A percentile compares a stretch with the other conserved stretches of the same genome.
Conservation (phyloP, 441 rosid genomes). For the Aquilaria agallochum region DNA sequence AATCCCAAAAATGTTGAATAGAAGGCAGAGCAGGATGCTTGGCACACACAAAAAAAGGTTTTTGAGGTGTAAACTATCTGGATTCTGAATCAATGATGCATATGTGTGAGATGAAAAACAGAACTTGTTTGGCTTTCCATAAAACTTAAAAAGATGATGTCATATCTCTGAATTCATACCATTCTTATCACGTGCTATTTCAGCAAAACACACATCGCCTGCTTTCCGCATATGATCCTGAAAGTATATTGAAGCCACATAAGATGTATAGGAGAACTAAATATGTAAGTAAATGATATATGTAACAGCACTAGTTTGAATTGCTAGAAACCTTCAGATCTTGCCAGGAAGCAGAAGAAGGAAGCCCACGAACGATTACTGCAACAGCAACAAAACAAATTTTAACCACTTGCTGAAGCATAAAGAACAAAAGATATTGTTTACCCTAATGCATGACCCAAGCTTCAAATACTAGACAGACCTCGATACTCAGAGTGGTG, state of each 20-base stretch:
- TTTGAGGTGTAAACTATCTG: too few species aligned
- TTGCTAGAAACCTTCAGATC: slow-evolving; percentile 60
- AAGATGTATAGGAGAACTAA: slow-evolving; percentile 1
- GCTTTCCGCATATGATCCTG: slow-evolving; percentile 86
- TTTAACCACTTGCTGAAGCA: background rate
- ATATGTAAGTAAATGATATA: background rate
- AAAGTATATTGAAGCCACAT: slow-evolving; percentile 10
- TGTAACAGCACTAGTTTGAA: background rate
- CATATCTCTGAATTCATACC: slow-evolving; percentile 26
- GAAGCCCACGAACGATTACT: slow-evolving; percentile 72
- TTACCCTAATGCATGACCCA: background rate
- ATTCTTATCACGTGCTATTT: slow-evolving; percentile 66
- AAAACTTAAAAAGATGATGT: too few species aligned
- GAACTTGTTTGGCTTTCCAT: too few species aligned
- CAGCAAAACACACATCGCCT: slow-evolving; percentile 78
- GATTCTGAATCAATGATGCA: too few species aligned
- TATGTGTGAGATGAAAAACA: too few species aligned
- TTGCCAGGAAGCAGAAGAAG: slow-evolving; percentile 95
- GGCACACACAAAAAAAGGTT: too few species aligned
- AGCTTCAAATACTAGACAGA: slow-evolving; percentile 17
- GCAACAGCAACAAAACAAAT: slow-evolving; percentile 10
- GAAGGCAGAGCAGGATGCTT: too few species aligned
- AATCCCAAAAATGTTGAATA: too few species aligned
- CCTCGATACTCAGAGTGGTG: slow-evolving; percentile 95
- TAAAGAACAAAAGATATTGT: background rate